Conservation (phyloP, 2,329 filamentous ascomycete genomes). For the Orbilia brochopaga region DNA sequence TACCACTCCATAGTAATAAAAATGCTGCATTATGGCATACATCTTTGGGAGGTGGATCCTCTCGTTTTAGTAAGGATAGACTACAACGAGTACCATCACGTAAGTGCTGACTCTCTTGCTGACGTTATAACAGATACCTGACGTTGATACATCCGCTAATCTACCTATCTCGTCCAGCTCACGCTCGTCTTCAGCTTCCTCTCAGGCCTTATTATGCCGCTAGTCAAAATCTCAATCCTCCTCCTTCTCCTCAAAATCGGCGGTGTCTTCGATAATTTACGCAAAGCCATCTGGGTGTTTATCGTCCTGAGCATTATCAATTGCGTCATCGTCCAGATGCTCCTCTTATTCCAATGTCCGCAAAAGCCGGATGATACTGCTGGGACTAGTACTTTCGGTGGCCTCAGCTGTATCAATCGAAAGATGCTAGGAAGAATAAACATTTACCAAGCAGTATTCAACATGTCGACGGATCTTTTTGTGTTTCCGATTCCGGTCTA, state of each 20-base stretch:
- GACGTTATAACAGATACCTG: neutral
- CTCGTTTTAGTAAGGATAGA: conserved; percentile 31
- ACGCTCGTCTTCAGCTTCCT: conserved; percentile 46
- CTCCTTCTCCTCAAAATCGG: conserved; percentile 49
- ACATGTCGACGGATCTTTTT: conserved; percentile 45
- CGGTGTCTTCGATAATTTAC: conserved; percentile 43
- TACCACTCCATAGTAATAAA: conserved; percentile 31
- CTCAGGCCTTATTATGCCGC: conserved; percentile 47
- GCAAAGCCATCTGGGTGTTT: conserved; percentile 48
- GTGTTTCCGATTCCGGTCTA: conserved; percentile 48
- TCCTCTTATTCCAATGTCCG: conserved; percentile 42
- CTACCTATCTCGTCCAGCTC: conserved; percentile 16
- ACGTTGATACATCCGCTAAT: neutral
- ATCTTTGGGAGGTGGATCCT: conserved; percentile 48
- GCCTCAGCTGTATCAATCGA: conserved; percentile 32
- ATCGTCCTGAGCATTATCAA: conserved; percentile 40
- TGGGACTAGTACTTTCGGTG: conserved; percentile 37
- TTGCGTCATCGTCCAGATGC: conserved; percentile 45
- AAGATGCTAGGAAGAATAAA: conserved; percentile 46
- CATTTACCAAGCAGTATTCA: conserved; percentile 47
- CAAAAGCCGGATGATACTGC: conserved; percentile 48
- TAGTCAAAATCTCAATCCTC: conserved; percentile 47
- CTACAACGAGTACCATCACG: conserved; percentile 43
- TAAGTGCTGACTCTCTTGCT: conserved; percentile 1
- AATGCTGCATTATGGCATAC: conserved; percentile 48